phyloP scores from a whole-genome alignment of 768 basidiomycete species.

The Mycena alexandri region DNA sequence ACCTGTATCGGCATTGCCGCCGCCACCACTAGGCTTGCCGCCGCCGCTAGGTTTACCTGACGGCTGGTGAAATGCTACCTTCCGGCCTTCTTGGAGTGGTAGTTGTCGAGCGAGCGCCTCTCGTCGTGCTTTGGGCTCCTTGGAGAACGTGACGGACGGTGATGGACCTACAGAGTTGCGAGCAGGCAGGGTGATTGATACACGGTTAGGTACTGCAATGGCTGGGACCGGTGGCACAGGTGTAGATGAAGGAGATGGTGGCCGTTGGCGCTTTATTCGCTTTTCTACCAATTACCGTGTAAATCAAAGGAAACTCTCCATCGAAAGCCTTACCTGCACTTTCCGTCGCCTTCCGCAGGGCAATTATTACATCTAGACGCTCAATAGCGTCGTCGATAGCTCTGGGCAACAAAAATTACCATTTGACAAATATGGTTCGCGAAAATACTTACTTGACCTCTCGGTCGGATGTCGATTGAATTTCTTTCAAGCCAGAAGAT shows the following conservation, averaged over 20 bases:
- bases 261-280: conserved; percentile 81
- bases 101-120: conserved; percentile 73
- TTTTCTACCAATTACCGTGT: conserved; percentile 62
- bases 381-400: conserved; percentile 81
- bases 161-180: conserved; percentile 71
- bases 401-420: conserved; percentile 51
- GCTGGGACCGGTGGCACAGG: conserved; percentile 55
- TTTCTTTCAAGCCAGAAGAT: conserved; percentile 69
- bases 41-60: conserved; percentile 62
- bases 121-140: conserved; percentile 76
- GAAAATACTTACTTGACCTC: conserved; percentile 68
- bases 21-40: conserved; percentile 34
- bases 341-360: conserved; percentile 80
- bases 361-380: conserved; percentile 75
- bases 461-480: conserved; percentile 67
- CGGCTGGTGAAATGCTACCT: conserved; percentile 85
- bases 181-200: conserved; percentile 70
- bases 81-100: conserved; percentile 79
- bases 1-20: conserved; percentile 53
- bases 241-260: conserved; percentile 75
- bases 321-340: conserved; percentile 61
- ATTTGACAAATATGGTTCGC: conserved; percentile 15
- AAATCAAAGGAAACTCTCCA: background rate
- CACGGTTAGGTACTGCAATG: conserved; percentile 53
- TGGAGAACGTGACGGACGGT: conserved; percentile 62